phyloP scores from a whole-genome alignment of 148 eudicot genomes.

The Chenopodium quinoa region DNA sequence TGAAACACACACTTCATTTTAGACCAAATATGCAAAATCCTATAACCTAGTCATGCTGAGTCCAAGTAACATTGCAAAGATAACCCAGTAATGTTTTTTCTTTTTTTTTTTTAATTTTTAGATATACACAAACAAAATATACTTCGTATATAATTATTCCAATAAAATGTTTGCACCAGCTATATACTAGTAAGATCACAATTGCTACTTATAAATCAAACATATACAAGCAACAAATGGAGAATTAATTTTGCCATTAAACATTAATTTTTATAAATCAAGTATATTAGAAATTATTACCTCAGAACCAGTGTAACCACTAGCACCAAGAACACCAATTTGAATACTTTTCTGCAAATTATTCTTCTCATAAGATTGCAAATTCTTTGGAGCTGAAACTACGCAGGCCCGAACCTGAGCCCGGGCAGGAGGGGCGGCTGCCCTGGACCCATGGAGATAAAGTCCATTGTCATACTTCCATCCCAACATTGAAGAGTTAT shows the following conservation, averaged over 20 bases:
- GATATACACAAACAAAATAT: too few species aligned
- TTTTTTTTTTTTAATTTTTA: too few species aligned
- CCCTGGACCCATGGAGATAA: too few species aligned
- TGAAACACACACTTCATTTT: too few species aligned
- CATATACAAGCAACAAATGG: too few species aligned
- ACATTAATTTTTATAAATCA: not conserved
- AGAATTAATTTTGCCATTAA: not conserved
- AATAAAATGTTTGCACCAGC: too few species aligned
- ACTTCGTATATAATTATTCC: too few species aligned
- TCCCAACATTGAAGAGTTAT: too few species aligned
- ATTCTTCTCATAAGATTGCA: slow-evolving; percentile 32
- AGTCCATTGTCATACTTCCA: too few species aligned
- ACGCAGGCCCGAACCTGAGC: slow-evolving; percentile 33
- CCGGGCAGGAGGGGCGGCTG: too few species aligned
- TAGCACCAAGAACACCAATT: slow-evolving; percentile 94
- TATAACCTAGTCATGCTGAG: not conserved
- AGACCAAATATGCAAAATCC: not conserved
- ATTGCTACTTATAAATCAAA: not conserved
- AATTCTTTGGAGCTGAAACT: slow-evolving; percentile 37
- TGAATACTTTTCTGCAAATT: slow-evolving; percentile 47
- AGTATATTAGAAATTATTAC: slow-evolving; percentile 22
- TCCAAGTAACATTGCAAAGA: not conserved
- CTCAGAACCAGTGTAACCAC: slow-evolving; percentile 99
- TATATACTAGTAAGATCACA: too few species aligned
- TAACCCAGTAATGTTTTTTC: not conserved